phyloP scores from a whole-genome alignment of 805 yeast species.

The Metschnikowia vanudenii region DNA sequence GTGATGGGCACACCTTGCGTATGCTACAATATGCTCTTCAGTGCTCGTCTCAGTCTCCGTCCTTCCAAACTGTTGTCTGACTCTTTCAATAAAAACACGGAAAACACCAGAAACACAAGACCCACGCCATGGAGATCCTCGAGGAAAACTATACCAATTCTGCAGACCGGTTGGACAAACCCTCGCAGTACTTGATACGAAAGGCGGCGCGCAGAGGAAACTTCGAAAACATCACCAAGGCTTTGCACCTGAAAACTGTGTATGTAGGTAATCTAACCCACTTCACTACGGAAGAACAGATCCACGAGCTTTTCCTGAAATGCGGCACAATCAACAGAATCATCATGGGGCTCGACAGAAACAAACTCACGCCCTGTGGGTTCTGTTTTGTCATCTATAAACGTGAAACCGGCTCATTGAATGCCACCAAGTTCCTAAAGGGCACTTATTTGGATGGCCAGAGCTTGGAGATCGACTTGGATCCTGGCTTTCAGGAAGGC shows the following conservation, averaged over 20 bases:
- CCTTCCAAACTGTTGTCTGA: no score
- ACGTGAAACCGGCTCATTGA: conserved; percentile 66
- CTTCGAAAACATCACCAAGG: conserved; percentile 61
- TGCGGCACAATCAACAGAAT: conserved; percentile 77
- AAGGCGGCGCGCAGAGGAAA: conserved; percentile 57
- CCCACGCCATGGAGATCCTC: conserved; percentile 35
- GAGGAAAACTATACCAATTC: conserved; percentile 57
- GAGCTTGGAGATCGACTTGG: conserved; percentile 80
- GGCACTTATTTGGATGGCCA: conserved; percentile 84
- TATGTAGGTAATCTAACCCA: conserved; percentile 91
- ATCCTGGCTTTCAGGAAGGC: conserved; percentile 95
- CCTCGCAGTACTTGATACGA: conserved; percentile 64
- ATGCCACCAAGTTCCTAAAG: conserved; percentile 78
- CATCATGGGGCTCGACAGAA: conserved; percentile 92
- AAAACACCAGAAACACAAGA: no score
- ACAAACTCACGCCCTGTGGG: conserved; percentile 92
- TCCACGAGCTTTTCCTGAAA: conserved; percentile 80
- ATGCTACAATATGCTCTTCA: no score
- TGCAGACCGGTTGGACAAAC: conserved; percentile 65
- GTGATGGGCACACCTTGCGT: no score
- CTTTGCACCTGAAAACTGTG: conserved; percentile 69
- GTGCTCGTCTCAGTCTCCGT: no score
- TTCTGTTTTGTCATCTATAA: conserved; percentile 88
- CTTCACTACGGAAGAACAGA: conserved; percentile 92
- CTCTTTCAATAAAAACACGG: no score